Evolutionary conservation across 305 asterid genomes (phyloP).

Genomic region (Euphrasia arctica): DNA sequence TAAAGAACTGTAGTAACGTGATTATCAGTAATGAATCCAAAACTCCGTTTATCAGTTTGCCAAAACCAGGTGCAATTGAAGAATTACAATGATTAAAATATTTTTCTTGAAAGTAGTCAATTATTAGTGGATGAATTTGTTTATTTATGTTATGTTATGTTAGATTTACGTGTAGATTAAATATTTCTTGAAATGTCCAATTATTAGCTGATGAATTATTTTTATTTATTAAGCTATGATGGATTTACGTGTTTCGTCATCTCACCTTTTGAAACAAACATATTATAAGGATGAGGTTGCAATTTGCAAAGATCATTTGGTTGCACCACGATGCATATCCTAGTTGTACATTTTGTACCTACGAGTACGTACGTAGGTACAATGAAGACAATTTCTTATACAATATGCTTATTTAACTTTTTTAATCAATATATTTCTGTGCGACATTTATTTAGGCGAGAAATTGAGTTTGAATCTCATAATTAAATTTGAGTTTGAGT

Average conservation of each 20-base stretch:
- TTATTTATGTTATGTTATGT: background rate
- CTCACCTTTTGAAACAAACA: background rate
- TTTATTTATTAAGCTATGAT: background rate
- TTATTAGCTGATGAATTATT: background rate
- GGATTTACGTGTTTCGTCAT: background rate
- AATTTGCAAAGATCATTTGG: slow-evolving; percentile 22
- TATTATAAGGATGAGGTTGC: background rate
- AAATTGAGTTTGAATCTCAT: too few species aligned
- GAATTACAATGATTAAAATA: background rate
- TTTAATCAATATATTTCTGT: background rate
- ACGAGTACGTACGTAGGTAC: background rate
- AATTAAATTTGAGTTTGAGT: too few species aligned
- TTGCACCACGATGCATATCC: background rate
- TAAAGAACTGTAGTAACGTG: slow-evolving; percentile 32
- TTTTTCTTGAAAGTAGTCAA: too few species aligned
- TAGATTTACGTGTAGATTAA: background rate
- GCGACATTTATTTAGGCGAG: too few species aligned
- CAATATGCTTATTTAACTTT: background rate
- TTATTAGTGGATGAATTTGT: background rate
- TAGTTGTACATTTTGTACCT: slow-evolving; percentile 15
- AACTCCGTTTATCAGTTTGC: background rate
- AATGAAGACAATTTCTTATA: background rate
- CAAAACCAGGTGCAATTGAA: slow-evolving; percentile 2
- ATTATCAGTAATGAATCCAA: slow-evolving; percentile 10
- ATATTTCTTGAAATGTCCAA: too few species aligned